Conservation (phyloP, 106 monocot genomes). For the Phalaenopsis equestris region DNA sequence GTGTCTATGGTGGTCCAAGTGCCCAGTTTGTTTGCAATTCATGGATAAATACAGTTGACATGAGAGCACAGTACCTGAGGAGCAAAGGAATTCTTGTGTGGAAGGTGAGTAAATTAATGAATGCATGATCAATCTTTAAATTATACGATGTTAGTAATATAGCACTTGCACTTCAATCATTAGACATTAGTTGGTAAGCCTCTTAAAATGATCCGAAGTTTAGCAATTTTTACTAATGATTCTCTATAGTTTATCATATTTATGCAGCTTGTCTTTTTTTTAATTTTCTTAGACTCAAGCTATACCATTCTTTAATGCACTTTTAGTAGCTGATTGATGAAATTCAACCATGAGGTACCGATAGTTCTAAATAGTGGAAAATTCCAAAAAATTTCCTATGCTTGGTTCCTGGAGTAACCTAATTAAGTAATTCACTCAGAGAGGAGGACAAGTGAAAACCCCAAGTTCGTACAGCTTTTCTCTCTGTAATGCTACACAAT, state of each 20-base stretch:
- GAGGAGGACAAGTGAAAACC: too few species aligned
- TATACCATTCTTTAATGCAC: too few species aligned
- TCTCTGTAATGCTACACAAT: too few species aligned
- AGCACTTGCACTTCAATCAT: neutral
- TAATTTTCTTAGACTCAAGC: too few species aligned
- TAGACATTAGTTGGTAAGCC: neutral
- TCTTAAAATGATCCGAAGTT: neutral
- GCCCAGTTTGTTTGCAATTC: slow-evolving; percentile 79
- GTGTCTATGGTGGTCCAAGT: slow-evolving; percentile 91
- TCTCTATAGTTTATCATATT: neutral
- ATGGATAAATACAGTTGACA: slow-evolving; percentile 93
- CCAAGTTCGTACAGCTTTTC: too few species aligned
- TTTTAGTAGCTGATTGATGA: too few species aligned
- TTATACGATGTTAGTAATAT: neutral
- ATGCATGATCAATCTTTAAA: neutral
- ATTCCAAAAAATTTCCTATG: too few species aligned
- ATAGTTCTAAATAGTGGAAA: too few species aligned
- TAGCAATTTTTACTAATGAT: neutral
- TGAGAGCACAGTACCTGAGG: slow-evolving; percentile 87
- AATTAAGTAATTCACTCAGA: too few species aligned
- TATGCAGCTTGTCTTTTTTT: too few species aligned
- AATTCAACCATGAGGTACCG: too few species aligned
- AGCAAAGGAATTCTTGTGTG: slow-evolving; percentile 89
- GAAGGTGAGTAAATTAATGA: slow-evolving; percentile 50
- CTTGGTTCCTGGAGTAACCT: too few species aligned